Evolutionary conservation across 352 stramenopile species (phyloP), one percentile per base, ranked within the genome.

Genomic region (Phytophthora foliorum): DNA sequence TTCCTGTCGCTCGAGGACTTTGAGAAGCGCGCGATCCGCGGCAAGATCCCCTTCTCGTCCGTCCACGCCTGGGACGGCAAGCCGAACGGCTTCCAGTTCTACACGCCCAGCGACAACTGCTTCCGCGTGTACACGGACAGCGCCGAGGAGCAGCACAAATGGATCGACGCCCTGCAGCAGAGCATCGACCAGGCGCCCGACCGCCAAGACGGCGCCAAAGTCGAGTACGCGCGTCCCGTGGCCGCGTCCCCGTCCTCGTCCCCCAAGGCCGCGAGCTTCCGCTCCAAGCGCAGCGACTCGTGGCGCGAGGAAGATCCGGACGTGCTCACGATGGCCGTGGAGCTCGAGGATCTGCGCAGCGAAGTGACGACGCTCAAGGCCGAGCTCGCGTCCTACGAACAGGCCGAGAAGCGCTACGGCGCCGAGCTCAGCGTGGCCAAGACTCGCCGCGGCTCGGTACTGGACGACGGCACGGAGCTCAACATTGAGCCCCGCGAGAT

Each of bases 1-100:
- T 95, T 88, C 62, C 77, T 91, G 57, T 86, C 53, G 45, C 64
- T 90, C 25, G 84, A 88, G 39, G 88, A 91, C 63, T 92, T 90
- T 65, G 84, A 89, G 60, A 84, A 87, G 66, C 78, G 79, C 66
- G 67, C 78, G 16, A 89, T 95, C 69, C 87, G 87, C 51, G 88
- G 88, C 69, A 93, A 93, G 69, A 93, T 95, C 70, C 78, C 86
- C 44, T 95, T 93, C 66, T 75, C 64, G 57, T 93, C 85, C 6
- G 86, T 95, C 41, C 88, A 95, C 74, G 76, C 82, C 54, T 95
- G 88, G 88, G 88, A 95, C 48, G 88, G 88, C 69, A 95, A 95
- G 72, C 88, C 88, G 41, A 87, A 95, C 50, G 88, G 85, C 58
- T 92, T 95, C 69, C 88, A 95, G 77, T 95, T 95, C 78, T 95